Base-by-base conservation (phyloP, 208 protist genomes). In the Trypanosoma avium region DNA sequence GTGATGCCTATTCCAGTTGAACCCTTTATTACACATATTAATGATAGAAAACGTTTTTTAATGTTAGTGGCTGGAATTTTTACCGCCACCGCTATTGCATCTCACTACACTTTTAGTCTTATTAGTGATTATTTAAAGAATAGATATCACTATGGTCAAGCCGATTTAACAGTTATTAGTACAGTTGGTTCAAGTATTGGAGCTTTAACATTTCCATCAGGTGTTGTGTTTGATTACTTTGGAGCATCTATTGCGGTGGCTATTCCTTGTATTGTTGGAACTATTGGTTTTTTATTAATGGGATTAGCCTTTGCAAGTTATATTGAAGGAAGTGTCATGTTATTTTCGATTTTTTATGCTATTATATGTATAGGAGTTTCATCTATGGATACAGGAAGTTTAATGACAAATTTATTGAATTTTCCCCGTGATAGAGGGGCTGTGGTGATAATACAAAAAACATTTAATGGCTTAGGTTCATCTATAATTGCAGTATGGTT, bases 391-490 rank as follows among this genome's bases (percentile, higher is more conserved):
- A 74, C 64, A 21, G 70, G 69, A 12, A 78, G 75, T 43, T 47
- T 93, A 32, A 93, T 93, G 81, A 70, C 86, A 48, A 69, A 84
- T 13, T 86, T 93, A 68, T 67, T 84, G 13, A 85, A 90, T 67
- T 93, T 90, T 53, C 86, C 86, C 4, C 75, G 81, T 29, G 81
- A 88, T 36, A 70, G 83, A 2, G 86, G 86, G 29, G 83, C 74
- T 68, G 75, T 90, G 53, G 76, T 93, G 10, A 78, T 90, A 45
- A 76, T 90, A 45, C 76, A 88, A 48, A 93, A 93, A 62, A 93
- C 86, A n/a, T 90, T 90, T 55, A 77, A 73, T 17, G 86, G 86
- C 13, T 73, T 93, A 12, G 86, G 86, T 26, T 81, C 86, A 12
- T 82, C 83, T n/a, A 69, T 93, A 13, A 60, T 93, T 17, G 24